Conservation (phyloP, 2,329 filamentous ascomycete genomes). For the Esteya vermicola region DNA sequence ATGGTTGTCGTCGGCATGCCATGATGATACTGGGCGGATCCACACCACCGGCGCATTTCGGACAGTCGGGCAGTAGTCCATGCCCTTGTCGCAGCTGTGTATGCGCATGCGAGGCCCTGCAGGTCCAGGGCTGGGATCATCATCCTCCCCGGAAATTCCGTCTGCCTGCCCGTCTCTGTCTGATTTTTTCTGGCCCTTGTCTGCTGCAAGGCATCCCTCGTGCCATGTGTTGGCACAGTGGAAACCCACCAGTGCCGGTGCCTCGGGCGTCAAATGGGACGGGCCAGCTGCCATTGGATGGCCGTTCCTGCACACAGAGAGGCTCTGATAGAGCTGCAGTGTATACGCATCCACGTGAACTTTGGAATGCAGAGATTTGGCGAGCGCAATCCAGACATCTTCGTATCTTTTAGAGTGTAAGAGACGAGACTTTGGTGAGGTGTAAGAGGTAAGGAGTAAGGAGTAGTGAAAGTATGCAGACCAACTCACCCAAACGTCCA, state of each 20-base stretch:
- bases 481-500: conserved; percentile 63
- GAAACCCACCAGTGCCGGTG: conserved; percentile 57
- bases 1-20: conserved; percentile 52
- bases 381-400: conserved; percentile 76
- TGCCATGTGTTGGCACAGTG: conserved; percentile 57
- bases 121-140: too few species aligned
- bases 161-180: neutral
- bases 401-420: conserved; percentile 45
- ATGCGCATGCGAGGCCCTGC: conserved; percentile 51
- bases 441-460: neutral
- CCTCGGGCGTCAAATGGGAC: conserved; percentile 39
- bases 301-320: conserved; percentile 19
- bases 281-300: conserved; percentile 23
- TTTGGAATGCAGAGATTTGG: conserved; percentile 51
- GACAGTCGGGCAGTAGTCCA: conserved; percentile 35
- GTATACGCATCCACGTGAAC: conserved; percentile 79
- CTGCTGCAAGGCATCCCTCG: conserved; percentile 56
- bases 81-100: conserved; percentile 75
- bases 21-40: conserved; percentile 66
- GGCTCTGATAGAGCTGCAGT: conserved; percentile 53
- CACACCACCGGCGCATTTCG: conserved; percentile 44
- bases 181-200: conserved; percentile 19
- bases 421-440: neutral
- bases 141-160: too few species aligned
- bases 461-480: neutral